phyloP scores from a whole-genome alignment of 2,329 filamentous ascomycete species.

The Pyricularia sp. region DNA sequence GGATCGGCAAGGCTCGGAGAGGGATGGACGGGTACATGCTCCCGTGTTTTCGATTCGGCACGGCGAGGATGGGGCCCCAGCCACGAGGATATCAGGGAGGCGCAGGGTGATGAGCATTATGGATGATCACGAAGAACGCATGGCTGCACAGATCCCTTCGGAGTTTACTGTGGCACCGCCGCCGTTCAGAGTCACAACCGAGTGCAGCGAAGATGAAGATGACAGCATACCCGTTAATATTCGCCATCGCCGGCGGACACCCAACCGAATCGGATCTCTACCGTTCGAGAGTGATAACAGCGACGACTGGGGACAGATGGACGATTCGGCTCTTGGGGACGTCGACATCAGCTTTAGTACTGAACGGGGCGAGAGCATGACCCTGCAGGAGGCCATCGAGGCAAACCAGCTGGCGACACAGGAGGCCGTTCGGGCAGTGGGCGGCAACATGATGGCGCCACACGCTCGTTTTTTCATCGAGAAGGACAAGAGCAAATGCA shows the following conservation, averaged over 20 bases:
- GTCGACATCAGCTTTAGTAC: background rate
- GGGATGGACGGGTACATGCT: constrained; percentile 12
- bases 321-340: constrained; percentile 6
- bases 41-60: constrained; percentile 42
- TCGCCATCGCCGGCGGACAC: constrained; percentile 26
- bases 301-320: constrained; percentile 21
- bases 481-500: constrained; percentile 73
- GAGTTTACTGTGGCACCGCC: constrained; percentile 41
- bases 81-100: constrained; percentile 29
- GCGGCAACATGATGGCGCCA: constrained; percentile 55
- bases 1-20: constrained; percentile 12
- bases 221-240: background rate
- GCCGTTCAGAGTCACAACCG: constrained; percentile 46
- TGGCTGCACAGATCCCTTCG: constrained; percentile 45
- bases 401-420: constrained; percentile 44
- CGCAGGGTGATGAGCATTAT: constrained; percentile 13
- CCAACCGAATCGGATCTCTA: constrained; percentile 43
- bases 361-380: constrained; percentile 17
- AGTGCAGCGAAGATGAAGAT: constrained; percentile 49
- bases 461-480: constrained; percentile 80
- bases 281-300: constrained; percentile 43
- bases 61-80: constrained; percentile 40
- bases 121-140: constrained; percentile 14
- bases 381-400: constrained; percentile 31
- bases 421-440: constrained; percentile 46